phyloP scores from a whole-genome alignment of 179 eudicot species.

The Pouteria campechiana region DNA sequence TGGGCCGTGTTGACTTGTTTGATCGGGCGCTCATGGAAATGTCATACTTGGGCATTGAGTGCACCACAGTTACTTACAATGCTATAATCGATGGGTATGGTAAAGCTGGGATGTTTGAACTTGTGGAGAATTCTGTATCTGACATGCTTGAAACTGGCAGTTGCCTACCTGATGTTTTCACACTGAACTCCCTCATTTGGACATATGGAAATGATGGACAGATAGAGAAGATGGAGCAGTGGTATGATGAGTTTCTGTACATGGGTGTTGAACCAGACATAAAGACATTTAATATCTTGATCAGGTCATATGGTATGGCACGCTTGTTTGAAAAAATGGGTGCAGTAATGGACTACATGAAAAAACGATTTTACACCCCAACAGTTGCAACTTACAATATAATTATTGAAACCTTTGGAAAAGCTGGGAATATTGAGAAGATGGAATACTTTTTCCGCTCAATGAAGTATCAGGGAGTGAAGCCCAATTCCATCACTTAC shows the following conservation, averaged over 20 bases:
- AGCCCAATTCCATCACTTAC: slow-evolving; percentile 74
- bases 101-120: slow-evolving; percentile 51
- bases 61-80: slow-evolving; percentile 60
- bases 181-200: slow-evolving; percentile 68
- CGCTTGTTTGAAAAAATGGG: slow-evolving; percentile 59
- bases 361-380: slow-evolving; percentile 56
- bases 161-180: slow-evolving; percentile 74
- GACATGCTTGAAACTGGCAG: slow-evolving; percentile 60
- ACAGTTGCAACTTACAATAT: slow-evolving; percentile 68
- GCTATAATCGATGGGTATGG: slow-evolving; percentile 89
- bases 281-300: slow-evolving; percentile 69
- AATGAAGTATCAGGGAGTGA: slow-evolving; percentile 89
- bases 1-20: slow-evolving; percentile 44
- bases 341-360: slow-evolving; percentile 59
- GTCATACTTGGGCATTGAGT: slow-evolving; percentile 53
- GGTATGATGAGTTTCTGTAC: slow-evolving; percentile 74
- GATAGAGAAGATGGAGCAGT: slow-evolving; percentile 70
- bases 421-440: slow-evolving; percentile 41
- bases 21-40: slow-evolving; percentile 45
- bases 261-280: slow-evolving; percentile 78
- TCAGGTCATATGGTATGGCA: slow-evolving; percentile 73
- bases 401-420: slow-evolving; percentile 53
- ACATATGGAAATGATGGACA: slow-evolving; percentile 59
- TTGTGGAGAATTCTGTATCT: slow-evolving; percentile 52
- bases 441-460: slow-evolving; percentile 66